Evolutionary conservation across 768 basidiomycete species (phyloP), one percentile per base, ranked within the genome.

Genomic region (Mycena vitilis): DNA sequence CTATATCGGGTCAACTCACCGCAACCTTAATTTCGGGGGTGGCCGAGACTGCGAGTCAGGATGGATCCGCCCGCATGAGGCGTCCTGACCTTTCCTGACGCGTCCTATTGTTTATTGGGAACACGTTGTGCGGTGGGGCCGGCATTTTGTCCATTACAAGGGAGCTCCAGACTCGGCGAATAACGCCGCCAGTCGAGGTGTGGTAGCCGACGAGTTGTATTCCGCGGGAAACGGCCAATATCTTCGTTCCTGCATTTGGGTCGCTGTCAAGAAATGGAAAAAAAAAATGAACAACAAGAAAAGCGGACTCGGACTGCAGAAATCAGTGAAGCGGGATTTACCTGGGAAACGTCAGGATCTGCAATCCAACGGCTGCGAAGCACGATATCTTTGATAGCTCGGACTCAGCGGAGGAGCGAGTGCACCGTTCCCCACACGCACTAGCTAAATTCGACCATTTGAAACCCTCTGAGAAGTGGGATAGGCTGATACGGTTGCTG

Each of bases 11-110:
- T 4, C n/a, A 47, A 51, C 57, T 52, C 48, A 36, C 56, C 57
- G 34, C 42, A 66, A 59, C 58, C 59, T 66, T 60, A 60, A 66
- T 66, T 60, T 60, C 57, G 56, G 36, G 6, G 4, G 55, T 55
- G 8, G 23, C 62, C 53, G 62, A 23, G 62, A 23, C n/a, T n/a
- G 11, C 40, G 40, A 40, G 11, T 40, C 40, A 11, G 7, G 40
- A 40, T 40, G 40, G 40, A 11, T 40, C 40, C 40, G 40, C 40
- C 15, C 44, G 40, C 5, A 9, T 7, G n/a, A 38, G 54, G 54
- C 38, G 36, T 44, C 36, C 23, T 53, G 25, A 63, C 25, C 18
- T 38, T 51, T 10, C 47, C 30, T 48, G 44, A 45, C 16, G 13
- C 12, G 18, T 45, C 15, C 11, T 45, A 25, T 18, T 30, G 23